Conservation (phyloP, 371 early-diverging fungal species). For the Apophysomyces sp. region DNA sequence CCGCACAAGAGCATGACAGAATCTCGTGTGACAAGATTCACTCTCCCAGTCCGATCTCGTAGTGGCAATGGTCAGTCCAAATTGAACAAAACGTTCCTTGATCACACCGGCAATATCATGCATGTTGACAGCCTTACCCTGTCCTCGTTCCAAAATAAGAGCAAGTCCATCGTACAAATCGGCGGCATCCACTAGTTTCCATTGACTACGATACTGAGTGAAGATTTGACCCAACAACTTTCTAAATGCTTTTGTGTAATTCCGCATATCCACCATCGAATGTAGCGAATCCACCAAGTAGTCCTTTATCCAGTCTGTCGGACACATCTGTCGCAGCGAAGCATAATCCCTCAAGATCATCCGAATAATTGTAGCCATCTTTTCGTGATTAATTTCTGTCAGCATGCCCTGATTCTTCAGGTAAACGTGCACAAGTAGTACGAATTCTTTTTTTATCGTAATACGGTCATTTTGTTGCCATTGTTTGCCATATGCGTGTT, state of each 20-base stretch:
- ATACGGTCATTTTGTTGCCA: slow-evolving; percentile 71
- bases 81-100: slow-evolving; percentile 48
- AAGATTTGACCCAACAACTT: slow-evolving; percentile 46
- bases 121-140: slow-evolving; percentile 40
- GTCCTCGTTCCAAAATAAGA: slow-evolving; percentile 41
- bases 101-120: slow-evolving; percentile 43
- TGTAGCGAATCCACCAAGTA: slow-evolving; percentile 43
- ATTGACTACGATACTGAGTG: slow-evolving; percentile 42
- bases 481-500: slow-evolving; percentile 59
- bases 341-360: slow-evolving; percentile 55
- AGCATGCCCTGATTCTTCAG: slow-evolving; percentile 48
- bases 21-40: slow-evolving; percentile 25
- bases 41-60: slow-evolving; percentile 46
- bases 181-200: slow-evolving; percentile 53
- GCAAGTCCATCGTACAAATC: slow-evolving; percentile 54
- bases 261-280: slow-evolving; percentile 35
- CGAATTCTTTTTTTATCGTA: slow-evolving; percentile 58
- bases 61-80: slow-evolving; percentile 43
- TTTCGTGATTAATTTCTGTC: slow-evolving; percentile 50
- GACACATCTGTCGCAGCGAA: slow-evolving; percentile 35
- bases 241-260: slow-evolving; percentile 41
- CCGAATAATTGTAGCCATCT: slow-evolving; percentile 52
- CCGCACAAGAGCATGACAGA: slow-evolving; percentile 53
- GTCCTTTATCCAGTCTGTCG: slow-evolving; percentile 59
- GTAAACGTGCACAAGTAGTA: slow-evolving; percentile 51